Base-by-base conservation (phyloP, 176 grass and related monocot genomes). In the Guadua angustifolia region DNA sequence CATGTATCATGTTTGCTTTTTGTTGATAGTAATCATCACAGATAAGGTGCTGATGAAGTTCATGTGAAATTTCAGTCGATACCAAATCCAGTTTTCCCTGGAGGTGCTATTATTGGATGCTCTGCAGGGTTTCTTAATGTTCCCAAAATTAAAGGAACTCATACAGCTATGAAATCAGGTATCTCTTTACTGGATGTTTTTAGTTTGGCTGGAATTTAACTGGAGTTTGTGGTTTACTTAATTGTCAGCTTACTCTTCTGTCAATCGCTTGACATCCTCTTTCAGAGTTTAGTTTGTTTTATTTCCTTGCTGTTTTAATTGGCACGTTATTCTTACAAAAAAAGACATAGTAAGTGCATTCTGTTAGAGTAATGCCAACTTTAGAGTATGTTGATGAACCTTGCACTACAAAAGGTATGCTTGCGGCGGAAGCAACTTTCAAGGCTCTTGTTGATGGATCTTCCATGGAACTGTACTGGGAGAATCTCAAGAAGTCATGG, bases 141-240 rank as follows among this genome's bases (percentile, higher is more conserved):
- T 62, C 95, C 91, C 10, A 98, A 98, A 86, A 98, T 98, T 79
- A 98, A 98, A 89, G 95, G 95, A 79, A 90, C 93, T 46, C 95
- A 98, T 90, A 98, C 95, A 2, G 93, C 95, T 50, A 98, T 98
- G 95, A 95, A 98, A 90, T 98, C 95, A 89, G 95, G 95, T 95
- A 66, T 60, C 19, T 69, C 52, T 71, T 49, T 43, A 51, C 17
- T 78, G 36, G n/a, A 16, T 17, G 25, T 75, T 68, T 82, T 43
- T 43, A 7, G 42, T 43, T 43, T 43, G 42, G 35, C 17, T 50
- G 75, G 18, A 66, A 21, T 79, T 81, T 26, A 15, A 40, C 18
- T 78, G 22, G 32, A 39, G 29, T 17, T 69, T 75, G 5, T 32
- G 0, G 19, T 36, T 79, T 73, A 55, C 11, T 78, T 65, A 24